Percentiles rank a stretch among this genome's conserved stretches.
phyloP scores from a whole-genome alignment of 306 rosid genomes.

The Cucumis melo region DNA sequence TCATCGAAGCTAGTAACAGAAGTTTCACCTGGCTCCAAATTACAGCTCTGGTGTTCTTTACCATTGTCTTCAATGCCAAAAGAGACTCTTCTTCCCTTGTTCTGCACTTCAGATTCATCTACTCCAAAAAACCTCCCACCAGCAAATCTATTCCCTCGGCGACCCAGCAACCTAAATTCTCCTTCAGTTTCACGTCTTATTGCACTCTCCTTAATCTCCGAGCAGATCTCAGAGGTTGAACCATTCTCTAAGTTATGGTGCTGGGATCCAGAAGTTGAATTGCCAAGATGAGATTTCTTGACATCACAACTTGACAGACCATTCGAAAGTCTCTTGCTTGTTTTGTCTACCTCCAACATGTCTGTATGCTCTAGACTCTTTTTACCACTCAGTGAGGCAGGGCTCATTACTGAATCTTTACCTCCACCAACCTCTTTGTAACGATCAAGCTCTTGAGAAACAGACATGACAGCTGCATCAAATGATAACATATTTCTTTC shows the following conservation, averaged over 20 bases:
- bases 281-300: constrained; percentile 29
- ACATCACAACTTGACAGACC: constrained; percentile 15
- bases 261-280: constrained; percentile 26
- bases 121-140: constrained; percentile 66
- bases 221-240: constrained; percentile 29
- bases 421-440: constrained; percentile 69
- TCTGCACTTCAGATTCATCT: constrained; percentile 51
- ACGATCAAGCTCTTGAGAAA: constrained; percentile 69
- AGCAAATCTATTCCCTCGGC: constrained; percentile 53
- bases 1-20: constrained; percentile 61
- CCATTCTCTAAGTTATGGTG: constrained; percentile 44
- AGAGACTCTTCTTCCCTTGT: constrained; percentile 69
- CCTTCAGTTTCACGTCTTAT: constrained; percentile 97
- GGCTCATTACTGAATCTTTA: constrained; percentile 24
- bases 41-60: constrained; percentile 34
- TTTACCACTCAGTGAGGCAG: neutral
- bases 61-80: constrained; percentile 65
- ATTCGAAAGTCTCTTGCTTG: constrained; percentile 12
- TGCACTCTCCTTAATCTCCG: constrained; percentile 72
- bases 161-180: constrained; percentile 73
- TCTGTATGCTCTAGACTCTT: constrained; percentile 10
- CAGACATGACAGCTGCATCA: constrained; percentile 71
- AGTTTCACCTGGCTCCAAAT: constrained; percentile 44
- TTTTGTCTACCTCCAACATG: constrained; percentile 43
- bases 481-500: constrained; percentile 63